Percentiles rank a stretch among this genome's conserved stretches.
Conservation (phyloP, 352 stramenopile genomes). For the Halophytophthora polymorphica region DNA sequence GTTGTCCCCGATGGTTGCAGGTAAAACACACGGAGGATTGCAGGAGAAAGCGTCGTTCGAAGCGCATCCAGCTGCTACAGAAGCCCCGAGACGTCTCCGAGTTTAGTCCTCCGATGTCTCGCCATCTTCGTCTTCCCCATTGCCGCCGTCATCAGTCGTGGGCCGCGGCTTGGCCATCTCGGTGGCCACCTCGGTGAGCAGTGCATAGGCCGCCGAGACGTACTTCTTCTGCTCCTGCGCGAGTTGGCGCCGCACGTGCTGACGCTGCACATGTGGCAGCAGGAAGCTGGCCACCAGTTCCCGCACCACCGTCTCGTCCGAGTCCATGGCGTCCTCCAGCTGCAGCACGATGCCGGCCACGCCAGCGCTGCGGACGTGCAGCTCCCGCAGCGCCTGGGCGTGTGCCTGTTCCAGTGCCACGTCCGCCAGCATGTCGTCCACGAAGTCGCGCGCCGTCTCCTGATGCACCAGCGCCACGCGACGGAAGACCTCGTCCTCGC, state of each 20-base stretch:
- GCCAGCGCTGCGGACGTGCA: conserved; percentile 42
- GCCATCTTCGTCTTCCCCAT: conserved; percentile 4
- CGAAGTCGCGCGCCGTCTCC: conserved; percentile 68
- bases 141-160: conserved; percentile 1
- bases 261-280: conserved; percentile 70
- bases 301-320: conserved; percentile 63
- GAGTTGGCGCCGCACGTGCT: conserved; percentile 56
- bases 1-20: no score
- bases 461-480: conserved; percentile 77
- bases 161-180: conserved; percentile 11
- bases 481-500: conserved; percentile 81
- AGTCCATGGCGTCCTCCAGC: conserved; percentile 45
- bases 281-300: conserved; percentile 82
- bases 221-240: conserved; percentile 63
- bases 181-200: conserved; percentile 46
- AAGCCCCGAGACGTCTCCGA: no score
- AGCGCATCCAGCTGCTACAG: no score
- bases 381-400: conserved; percentile 41
- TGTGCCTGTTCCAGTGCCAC: conserved; percentile 56
- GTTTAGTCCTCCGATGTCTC: background rate
- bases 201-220: conserved; percentile 51
- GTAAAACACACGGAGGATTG: no score
- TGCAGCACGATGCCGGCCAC: conserved; percentile 48
- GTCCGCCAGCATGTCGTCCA: conserved; percentile 60
- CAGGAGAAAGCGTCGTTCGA: no score